Evolutionary conservation across 73 alveolate genomes (phyloP).

Genomic region (Stentor coeruleus): DNA sequence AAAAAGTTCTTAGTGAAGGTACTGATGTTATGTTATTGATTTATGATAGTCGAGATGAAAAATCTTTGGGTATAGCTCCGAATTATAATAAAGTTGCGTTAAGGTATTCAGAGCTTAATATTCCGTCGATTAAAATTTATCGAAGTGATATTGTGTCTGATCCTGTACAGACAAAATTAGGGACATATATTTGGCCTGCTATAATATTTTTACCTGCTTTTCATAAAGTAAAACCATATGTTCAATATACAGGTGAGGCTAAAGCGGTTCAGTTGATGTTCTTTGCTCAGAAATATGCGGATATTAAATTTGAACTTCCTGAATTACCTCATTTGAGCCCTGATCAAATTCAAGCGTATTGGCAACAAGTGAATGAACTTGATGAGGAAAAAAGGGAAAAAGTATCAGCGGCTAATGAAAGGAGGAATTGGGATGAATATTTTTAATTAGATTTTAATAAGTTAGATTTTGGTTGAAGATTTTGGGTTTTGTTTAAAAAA

Average conservation of each 20-base stretch:
- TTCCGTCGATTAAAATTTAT: slow-evolving; percentile 15
- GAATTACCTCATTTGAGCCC: slow-evolving; percentile 29
- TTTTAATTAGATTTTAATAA: no score
- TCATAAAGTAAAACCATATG: slow-evolving; percentile 16
- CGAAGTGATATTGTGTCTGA: slow-evolving; percentile 12
- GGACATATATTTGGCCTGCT: not conserved
- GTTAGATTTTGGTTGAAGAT: no score
- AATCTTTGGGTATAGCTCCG: not conserved
- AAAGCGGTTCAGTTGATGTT: slow-evolving; percentile 17
- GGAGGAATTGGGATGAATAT: slow-evolving; percentile 14
- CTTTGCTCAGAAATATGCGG: slow-evolving; percentile 24
- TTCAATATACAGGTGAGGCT: slow-evolving; percentile 14
- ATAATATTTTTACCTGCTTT: slow-evolving; percentile 17
- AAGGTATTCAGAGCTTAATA: not conserved
- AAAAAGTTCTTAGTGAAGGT: not conserved
- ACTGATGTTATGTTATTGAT: slow-evolving; percentile 8
- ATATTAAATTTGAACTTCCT: slow-evolving; percentile 25
- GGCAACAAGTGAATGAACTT: not conserved
- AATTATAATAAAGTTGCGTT: slow-evolving; percentile 15
- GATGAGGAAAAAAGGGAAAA: not conserved
- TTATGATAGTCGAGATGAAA: not conserved
- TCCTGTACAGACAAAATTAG: slow-evolving; percentile 10
- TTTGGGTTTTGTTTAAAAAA: no score
- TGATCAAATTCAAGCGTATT: slow-evolving; percentile 23
- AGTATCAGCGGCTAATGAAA: slow-evolving; percentile 20